Evolutionary conservation across 2,329 filamentous ascomycete genomes (phyloP), one percentile per base, ranked within the genome.

Genomic region (Shiraia bambusicola): DNA sequence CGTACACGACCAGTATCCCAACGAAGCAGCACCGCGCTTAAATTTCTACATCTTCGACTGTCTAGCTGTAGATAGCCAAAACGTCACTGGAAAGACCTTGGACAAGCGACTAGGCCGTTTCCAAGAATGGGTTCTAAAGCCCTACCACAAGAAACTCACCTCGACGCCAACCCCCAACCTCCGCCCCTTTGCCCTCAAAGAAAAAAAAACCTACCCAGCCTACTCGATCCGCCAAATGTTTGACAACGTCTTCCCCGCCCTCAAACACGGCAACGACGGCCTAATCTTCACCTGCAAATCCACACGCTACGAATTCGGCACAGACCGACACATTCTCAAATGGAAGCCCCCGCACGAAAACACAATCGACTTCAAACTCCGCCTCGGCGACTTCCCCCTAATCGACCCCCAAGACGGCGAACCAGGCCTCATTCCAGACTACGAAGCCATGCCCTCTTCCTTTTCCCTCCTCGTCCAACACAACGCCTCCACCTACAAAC

Each of bases 261-360:
- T 98, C 26, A 86, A 84, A 54, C 93, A 98, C 65, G 91, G 92
- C 49, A 97, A 96, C 67, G 93, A 98, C 66, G 93, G 93, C 5
- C 79, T 98, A 33, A 95, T 98, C 62, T 98, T 97, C 71, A 97
- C 93, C n/a, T 95, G 92, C 72, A 83, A 88, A 50, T 86, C 83
- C 57, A 89, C 88, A 13, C 79, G 85, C 8, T 98, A 98, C 73
- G 84, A 85, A 57, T 85, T 87, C 53, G 93, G 93, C 54, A 98
- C 93, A 10, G 93, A 98, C 69, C 81, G 82, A 35, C 86, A 95
- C 66, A 98, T 96, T 50, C 76, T 98, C 28, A 98, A 98, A 69
- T 98, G 93, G 93, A 98, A 98, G 71, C 90, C 92, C 0, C 88
- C 89, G 3, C 78, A 88, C 52, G 93, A 98, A 68, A 98, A 98